These are phyloP conservation scores for Fomitiporia mediterranea DNA, from an alignment of 1,284 basidiomycete species.

Conservation along the genomic window DNA sequence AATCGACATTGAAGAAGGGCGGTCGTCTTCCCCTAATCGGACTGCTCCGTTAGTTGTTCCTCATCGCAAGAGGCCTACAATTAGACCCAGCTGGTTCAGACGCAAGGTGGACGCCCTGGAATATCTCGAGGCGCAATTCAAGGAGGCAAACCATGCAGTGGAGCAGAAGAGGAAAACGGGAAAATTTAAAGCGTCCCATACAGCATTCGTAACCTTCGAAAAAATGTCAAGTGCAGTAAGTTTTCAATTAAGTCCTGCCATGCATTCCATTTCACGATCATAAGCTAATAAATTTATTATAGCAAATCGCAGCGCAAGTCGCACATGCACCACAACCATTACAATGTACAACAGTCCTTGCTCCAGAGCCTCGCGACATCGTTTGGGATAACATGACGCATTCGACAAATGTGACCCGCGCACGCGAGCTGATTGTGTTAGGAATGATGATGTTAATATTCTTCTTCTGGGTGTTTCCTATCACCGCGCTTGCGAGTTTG, in stretches of 20 bases:
- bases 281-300: not conserved
- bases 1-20: constrained; percentile 44
- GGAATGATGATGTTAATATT: constrained; percentile 65
- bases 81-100: constrained; percentile 64
- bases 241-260: no score
- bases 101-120: constrained; percentile 82
- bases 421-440: constrained; percentile 69
- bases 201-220: constrained; percentile 96
- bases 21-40: constrained; percentile 37
- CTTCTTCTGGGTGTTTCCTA: constrained; percentile 86
- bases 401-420: constrained; percentile 49
- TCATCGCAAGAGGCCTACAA: constrained; percentile 63
- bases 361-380: constrained; percentile 94
- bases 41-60: constrained; percentile 64
- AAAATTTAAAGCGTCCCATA: constrained; percentile 74
- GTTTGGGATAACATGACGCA: constrained; percentile 89
- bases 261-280: no score
- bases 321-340: constrained; percentile 72
- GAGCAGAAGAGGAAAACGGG: constrained; percentile 59
- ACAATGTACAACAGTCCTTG: constrained; percentile 65
- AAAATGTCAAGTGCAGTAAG: constrained; percentile 86
- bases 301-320: constrained; percentile 90
- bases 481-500: constrained; percentile 78
- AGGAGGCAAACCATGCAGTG: constrained; percentile 76
- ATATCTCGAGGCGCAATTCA: constrained; percentile 74